phyloP scores from a whole-genome alignment of 306 rosid species.

The Pachyrhizus erosus region DNA sequence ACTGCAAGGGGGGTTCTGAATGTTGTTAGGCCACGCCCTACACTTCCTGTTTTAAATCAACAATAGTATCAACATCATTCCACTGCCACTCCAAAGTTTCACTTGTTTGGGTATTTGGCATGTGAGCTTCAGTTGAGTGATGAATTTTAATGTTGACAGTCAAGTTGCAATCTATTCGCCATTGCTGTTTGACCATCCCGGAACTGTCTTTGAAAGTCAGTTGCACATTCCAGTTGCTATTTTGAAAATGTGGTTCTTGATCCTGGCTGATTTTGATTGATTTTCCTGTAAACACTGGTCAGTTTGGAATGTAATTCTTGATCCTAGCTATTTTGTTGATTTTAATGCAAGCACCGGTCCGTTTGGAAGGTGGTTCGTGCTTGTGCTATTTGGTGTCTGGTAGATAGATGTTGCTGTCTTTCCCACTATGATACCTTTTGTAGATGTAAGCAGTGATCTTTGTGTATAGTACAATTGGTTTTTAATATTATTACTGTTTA shows the following conservation, averaged over 20 bases:
- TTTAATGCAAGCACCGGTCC: conserved; percentile 24
- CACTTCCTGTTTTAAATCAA: conserved; percentile 68
- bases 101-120: conserved; percentile 17
- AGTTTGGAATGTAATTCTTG: conserved; percentile 32
- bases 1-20: conserved; percentile 94
- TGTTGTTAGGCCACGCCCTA: conserved; percentile 86
- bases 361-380: conserved; percentile 37
- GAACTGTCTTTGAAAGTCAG: conserved; percentile 29
- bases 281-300: conserved; percentile 24
- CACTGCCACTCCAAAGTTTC: conserved; percentile 22
- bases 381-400: conserved; percentile 34
- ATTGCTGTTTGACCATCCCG: conserved; percentile 9
- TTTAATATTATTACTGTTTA: conserved; percentile 11
- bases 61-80: conserved; percentile 45
- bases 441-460: conserved; percentile 24
- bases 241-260: conserved; percentile 29
- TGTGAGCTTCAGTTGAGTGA: conserved; percentile 29
- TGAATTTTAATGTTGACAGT: conserved; percentile 3
- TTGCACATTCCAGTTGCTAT: conserved; percentile 12
- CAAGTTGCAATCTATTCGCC: neutral
- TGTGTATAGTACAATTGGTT: conserved; percentile 39
- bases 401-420: conserved; percentile 14
- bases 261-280: conserved; percentile 15
- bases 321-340: conserved; percentile 12
- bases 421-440: conserved; percentile 27